These are phyloP conservation scores for Sphaerobolus stellatus DNA, from an alignment of 1,284 basidiomycete genomes.

Conservation along the genomic window DNA sequence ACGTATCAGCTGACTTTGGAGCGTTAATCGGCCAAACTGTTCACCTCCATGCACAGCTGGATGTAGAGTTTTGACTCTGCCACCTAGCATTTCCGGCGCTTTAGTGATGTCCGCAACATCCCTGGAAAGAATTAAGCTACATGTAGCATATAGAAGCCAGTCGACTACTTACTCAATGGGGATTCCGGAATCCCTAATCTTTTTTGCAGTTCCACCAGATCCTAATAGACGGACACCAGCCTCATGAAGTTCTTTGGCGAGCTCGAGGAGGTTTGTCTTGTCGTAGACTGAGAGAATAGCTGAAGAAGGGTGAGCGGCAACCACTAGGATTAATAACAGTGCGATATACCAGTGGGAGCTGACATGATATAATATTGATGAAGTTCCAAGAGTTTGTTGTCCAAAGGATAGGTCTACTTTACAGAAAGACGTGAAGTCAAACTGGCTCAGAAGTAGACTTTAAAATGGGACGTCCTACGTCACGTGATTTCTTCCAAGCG, in stretches of 20 bases:
- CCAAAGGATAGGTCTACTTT: too few species aligned
- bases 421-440: too few species aligned
- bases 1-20: background rate
- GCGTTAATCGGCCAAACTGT: slow-evolving; percentile 15
- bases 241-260: slow-evolving; percentile 80
- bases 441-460: too few species aligned
- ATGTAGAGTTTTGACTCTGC: slow-evolving; percentile 98
- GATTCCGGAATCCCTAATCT: slow-evolving; percentile 92
- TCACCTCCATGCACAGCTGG: slow-evolving; percentile 96
- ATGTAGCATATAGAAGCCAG: background rate
- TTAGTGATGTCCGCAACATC: slow-evolving; percentile 99
- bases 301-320: too few species aligned
- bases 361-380: too few species aligned
- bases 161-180: slow-evolving; percentile 73
- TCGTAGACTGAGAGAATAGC: slow-evolving; percentile 97
- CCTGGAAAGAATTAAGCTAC: slow-evolving; percentile 42
- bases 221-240: slow-evolving; percentile 89
- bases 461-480: too few species aligned
- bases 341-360: too few species aligned
- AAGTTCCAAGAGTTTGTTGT: too few species aligned
- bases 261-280: slow-evolving; percentile 87
- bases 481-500: too few species aligned
- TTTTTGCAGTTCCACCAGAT: slow-evolving; percentile 96
- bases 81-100: slow-evolving; percentile 99
- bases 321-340: too few species aligned